These are phyloP conservation scores for Postia placenta DNA, from an alignment of 768 basidiomycete genomes.

Conservation along the genomic window DNA sequence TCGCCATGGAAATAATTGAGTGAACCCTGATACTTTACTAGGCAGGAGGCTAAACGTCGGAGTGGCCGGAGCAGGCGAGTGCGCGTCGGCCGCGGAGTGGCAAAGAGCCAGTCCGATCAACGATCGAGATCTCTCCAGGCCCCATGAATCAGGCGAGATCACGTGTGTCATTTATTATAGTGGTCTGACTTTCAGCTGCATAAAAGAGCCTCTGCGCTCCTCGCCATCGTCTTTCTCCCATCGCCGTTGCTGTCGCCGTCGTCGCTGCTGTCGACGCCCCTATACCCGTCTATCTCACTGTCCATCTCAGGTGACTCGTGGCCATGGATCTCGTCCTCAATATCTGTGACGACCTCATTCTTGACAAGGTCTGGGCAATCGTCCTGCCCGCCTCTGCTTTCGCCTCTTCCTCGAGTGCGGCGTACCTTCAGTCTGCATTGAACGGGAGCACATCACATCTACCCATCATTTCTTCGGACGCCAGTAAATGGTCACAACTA, in stretches of 20 bases:
- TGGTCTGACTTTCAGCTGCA: constrained; percentile 16
- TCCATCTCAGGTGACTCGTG: not conserved
- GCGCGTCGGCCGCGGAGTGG: too few relatives aligned
- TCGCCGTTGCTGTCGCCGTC: constrained; percentile 1
- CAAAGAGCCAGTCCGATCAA: too few relatives aligned
- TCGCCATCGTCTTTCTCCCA: not conserved
- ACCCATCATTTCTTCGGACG: constrained; percentile 31
- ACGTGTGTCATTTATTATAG: constrained; percentile 1
- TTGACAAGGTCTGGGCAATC: constrained; percentile 77
- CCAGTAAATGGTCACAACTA: constrained; percentile 46
- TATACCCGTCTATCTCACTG: not conserved
- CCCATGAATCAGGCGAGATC: not conserved
- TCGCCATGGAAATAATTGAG: too few relatives aligned
- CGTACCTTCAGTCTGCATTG: constrained; percentile 15
- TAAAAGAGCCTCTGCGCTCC: constrained; percentile 9
- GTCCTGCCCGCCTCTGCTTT: constrained; percentile 51
- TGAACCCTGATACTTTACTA: too few relatives aligned
- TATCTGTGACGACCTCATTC: constrained; percentile 59
- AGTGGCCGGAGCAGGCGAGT: too few relatives aligned
- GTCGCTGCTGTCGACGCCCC: constrained; percentile 6
- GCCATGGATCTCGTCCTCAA: constrained; percentile 82
- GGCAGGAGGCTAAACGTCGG: too few relatives aligned
- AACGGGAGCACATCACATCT: constrained; percentile 25
- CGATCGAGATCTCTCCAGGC: too few relatives aligned
- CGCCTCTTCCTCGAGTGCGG: constrained; percentile 11